A percentile compares a stretch with the other conserved stretches of the same genome.
phyloP scores from a whole-genome alignment of 2,329 filamentous ascomycete species.

The Neonectria neomacrospora region DNA sequence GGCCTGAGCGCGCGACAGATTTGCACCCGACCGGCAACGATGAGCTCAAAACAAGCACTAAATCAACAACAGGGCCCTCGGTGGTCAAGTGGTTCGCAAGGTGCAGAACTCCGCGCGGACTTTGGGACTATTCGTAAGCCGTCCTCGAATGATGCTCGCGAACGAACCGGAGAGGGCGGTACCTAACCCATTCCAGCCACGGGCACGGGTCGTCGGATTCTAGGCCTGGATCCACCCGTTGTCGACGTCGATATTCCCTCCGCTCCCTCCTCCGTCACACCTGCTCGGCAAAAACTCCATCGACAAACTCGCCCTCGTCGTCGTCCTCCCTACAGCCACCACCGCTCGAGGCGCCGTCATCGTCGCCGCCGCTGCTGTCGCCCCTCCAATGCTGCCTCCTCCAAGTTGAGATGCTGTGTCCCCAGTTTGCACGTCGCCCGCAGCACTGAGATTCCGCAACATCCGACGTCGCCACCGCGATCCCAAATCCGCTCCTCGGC shows the following conservation, averaged over 20 bases:
- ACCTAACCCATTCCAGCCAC: background rate
- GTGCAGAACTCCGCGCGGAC: too few species aligned
- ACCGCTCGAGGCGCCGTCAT: conserved; percentile 12
- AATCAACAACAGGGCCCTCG: too few species aligned
- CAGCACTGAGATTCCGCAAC: conserved; percentile 31
- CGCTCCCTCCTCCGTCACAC: background rate
- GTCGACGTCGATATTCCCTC: conserved; percentile 23
- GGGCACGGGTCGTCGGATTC: conserved; percentile 12
- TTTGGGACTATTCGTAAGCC: too few species aligned
- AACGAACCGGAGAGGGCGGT: conserved; percentile 21
- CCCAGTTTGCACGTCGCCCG: conserved; percentile 28
- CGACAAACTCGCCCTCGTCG: background rate
- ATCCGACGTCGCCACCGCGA: conserved; percentile 27
- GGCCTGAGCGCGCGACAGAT: too few species aligned
- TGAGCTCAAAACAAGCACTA: too few species aligned
- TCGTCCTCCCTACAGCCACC: background rate
- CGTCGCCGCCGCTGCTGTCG: conserved; percentile 7
- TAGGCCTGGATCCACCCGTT: conserved; percentile 4
- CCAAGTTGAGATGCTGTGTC: conserved; percentile 34
- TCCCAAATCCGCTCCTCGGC: conserved; percentile 20
- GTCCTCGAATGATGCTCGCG: background rate
- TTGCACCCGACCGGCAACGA: too few species aligned
- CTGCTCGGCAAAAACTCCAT: background rate
- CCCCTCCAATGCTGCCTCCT: conserved; percentile 31
- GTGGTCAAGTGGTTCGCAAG: too few species aligned